phyloP scores from a whole-genome alignment of 2,329 filamentous ascomycete genomes.

The Beauveria rudraprayagi region DNA sequence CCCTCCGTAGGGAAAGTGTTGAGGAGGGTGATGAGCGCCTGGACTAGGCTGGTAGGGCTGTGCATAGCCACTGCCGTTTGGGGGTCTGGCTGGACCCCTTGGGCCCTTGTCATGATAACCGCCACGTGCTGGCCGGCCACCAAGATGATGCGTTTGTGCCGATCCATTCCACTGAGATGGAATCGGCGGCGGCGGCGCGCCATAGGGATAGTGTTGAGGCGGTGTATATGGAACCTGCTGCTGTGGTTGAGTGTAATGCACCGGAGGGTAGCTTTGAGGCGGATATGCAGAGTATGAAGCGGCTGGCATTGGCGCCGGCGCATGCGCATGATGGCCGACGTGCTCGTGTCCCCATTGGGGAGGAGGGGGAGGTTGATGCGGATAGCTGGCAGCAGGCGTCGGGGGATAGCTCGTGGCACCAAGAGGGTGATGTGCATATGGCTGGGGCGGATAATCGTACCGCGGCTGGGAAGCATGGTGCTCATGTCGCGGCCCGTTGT shows the following conservation, averaged over 20 bases:
- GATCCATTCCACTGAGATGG: conserved; percentile 28
- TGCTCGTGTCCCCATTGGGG: conserved; percentile 36
- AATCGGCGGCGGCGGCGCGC: conserved; percentile 26
- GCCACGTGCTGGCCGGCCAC: conserved; percentile 30
- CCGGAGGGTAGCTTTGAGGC: conserved; percentile 41
- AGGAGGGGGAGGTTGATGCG: conserved; percentile 24
- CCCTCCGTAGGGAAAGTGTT: conserved; percentile 31
- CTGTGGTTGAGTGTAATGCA: conserved; percentile 30
- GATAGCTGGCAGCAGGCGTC: conserved; percentile 29
- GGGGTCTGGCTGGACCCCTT: conserved; percentile 20
- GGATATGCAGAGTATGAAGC: conserved; percentile 53
- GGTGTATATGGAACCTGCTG: conserved; percentile 38
- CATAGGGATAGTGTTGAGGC: conserved; percentile 32
- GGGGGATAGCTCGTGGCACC: conserved; percentile 26
- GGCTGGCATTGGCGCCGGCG: conserved; percentile 39
- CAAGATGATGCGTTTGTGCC: conserved; percentile 26
- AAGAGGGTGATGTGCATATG: conserved; percentile 25
- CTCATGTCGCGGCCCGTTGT: conserved; percentile 30
- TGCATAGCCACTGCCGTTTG: conserved; percentile 19
- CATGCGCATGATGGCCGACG: conserved; percentile 33
- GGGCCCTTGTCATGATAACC: conserved; percentile 37
- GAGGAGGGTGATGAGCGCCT: conserved; percentile 25
- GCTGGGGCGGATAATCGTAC: conserved; percentile 38
- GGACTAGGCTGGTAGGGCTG: conserved; percentile 35
- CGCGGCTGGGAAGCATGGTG: conserved; percentile 26